These are phyloP conservation scores for Fonsecaea multimorphosa DNA, from an alignment of 2,329 filamentous ascomycete genomes.

Conservation along the genomic window DNA sequence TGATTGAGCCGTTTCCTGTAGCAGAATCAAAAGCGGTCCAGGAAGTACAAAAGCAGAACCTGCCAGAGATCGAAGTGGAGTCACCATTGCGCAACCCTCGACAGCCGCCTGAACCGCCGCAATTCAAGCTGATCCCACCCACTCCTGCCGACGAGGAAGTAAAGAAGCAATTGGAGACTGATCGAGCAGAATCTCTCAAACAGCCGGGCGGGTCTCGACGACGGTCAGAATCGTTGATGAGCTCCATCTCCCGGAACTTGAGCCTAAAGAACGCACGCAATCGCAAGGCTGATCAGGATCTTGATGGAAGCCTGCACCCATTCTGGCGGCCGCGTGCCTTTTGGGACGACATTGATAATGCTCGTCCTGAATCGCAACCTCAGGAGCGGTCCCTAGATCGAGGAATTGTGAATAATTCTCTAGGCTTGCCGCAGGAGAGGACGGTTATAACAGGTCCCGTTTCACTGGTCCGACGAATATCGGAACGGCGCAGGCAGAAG, in stretches of 20 bases:
- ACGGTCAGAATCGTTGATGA: slow-evolving; percentile 49
- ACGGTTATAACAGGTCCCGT: slow-evolving; percentile 52
- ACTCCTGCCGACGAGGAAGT: slow-evolving; percentile 52
- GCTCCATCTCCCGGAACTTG: slow-evolving; percentile 47
- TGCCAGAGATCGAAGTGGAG: slow-evolving; percentile 50
- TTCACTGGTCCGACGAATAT: slow-evolving; percentile 45
- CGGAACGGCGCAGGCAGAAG: slow-evolving; percentile 42
- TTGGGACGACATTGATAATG: slow-evolving; percentile 62
- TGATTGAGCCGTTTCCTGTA: slow-evolving; percentile 61
- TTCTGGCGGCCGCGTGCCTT: slow-evolving; percentile 70
- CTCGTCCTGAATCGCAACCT: slow-evolving; percentile 46
- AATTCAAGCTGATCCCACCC: slow-evolving; percentile 61
- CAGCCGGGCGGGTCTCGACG: slow-evolving; percentile 47
- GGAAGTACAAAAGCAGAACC: slow-evolving; percentile 41
- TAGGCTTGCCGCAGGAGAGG: slow-evolving; percentile 60
- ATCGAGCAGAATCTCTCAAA: slow-evolving; percentile 39
- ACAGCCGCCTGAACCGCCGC: slow-evolving; percentile 62
- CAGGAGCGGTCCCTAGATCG: slow-evolving; percentile 46
- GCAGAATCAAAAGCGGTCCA: slow-evolving; percentile 44
- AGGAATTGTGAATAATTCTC: slow-evolving; percentile 61
- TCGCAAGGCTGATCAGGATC: slow-evolving; percentile 50
- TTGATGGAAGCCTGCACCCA: slow-evolving; percentile 61
- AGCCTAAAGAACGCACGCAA: slow-evolving; percentile 51
- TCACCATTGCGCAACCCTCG: slow-evolving; percentile 66
- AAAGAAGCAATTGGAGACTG: slow-evolving; percentile 48